Conservation (phyloP, 768 basidiomycete genomes). For the Suillus subalutaceus region DNA sequence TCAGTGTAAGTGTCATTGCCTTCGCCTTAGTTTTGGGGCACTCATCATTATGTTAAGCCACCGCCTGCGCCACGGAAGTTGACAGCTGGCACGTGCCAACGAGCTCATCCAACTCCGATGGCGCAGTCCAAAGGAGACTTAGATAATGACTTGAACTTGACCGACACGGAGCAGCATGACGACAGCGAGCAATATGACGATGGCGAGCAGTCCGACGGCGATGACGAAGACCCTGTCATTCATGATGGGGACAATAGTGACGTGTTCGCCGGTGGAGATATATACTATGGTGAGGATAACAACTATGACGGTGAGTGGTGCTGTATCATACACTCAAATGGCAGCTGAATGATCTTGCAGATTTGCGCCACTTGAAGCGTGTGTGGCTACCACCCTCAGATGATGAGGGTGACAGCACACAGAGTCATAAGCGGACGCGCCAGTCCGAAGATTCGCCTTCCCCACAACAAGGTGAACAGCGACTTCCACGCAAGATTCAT, state of each 20-base stretch:
- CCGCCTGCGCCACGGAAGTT: not conserved
- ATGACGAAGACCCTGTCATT: too few relatives aligned
- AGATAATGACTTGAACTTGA: not conserved
- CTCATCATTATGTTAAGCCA: not conserved
- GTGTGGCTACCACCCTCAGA: not conserved
- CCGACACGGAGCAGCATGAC: not conserved
- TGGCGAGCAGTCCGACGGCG: too few relatives aligned
- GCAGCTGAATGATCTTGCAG: not conserved
- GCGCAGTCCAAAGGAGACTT: not conserved
- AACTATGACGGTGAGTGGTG: not conserved
- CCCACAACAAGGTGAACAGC: not conserved
- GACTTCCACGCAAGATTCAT: slow-evolving; percentile 4
- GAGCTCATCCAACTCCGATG: slow-evolving; percentile 1
- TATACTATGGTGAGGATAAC: not conserved
- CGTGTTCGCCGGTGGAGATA: not conserved
- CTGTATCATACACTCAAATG: too few relatives aligned
- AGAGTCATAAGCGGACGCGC: not conserved
- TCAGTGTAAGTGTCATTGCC: too few relatives aligned
- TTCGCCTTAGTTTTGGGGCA: too few relatives aligned
- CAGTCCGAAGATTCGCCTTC: not conserved
- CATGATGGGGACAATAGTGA: not conserved
- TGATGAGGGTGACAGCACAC: not conserved
- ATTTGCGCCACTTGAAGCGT: not conserved
- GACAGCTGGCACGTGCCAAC: not conserved
- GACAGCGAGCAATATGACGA: not conserved